Evolutionary conservation across 1,139 yeast species (phyloP), one percentile per base, ranked within the genome.

Genomic region (Saccharomyces pastorianus): DNA sequence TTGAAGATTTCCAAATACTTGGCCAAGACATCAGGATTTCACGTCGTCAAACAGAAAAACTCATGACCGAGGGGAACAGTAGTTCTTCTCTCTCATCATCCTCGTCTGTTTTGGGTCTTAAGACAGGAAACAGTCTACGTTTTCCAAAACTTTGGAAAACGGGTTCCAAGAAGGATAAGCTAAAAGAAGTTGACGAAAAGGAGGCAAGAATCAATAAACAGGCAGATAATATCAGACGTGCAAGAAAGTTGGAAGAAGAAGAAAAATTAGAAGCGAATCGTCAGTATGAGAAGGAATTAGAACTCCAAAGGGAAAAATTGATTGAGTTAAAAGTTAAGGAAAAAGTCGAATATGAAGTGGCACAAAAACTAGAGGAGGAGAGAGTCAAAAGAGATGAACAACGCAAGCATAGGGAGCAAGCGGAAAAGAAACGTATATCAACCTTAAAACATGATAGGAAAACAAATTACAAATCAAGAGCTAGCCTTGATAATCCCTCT

Each of bases 11-110:
- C n/a, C 63, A 64, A 32, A 58, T 66, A 11, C 51, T 67, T 2
- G 68, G 61, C 13, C 62, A 61, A 47, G 68, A 66, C 47, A 63
- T 67, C 6, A 65, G 66, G 50, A 50, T 57, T n/a, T 53, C 57
- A 9, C 55, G 64, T 42, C 56, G 58, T 25, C 53, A 55, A 49
- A 52, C 57, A 26, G 29, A 26, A 17, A 28, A 26, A 8, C 0
- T 38, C 29, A 48, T 20, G 53, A 49, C 20, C 48, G 41, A 42
- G 49, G 52, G 17, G 47, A 26, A 32, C 38, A 13, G 20, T 13
- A 32, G 38, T 1, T 1, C 20, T 32, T n/a, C 38, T 32, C 14
- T 6, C 14, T 32, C 38, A 32, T 32, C 38, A 32, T 32, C 38
- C 38, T 32, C 38, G 14, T 32, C 38, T 32, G 38, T 32, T 32